Base-by-base conservation (phyloP, 2,329 filamentous ascomycete genomes). In the Aureobasidium sp. region DNA sequence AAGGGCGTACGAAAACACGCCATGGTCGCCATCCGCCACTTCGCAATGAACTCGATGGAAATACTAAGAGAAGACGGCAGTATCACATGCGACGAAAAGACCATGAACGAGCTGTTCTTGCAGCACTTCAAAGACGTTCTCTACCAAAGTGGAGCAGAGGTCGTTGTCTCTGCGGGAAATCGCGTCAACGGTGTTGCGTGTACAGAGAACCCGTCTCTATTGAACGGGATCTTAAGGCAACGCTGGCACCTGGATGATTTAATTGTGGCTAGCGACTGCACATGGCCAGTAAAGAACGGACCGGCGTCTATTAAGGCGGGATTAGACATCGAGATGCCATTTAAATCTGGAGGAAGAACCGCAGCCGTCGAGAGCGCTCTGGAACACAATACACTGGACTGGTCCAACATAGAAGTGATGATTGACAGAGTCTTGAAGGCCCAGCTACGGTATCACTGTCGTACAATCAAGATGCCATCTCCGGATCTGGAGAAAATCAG, bases 11-110 rank as follows among this genome's bases (percentile, higher is more conserved):
- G 42, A 25, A 54, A 27, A 38, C 51, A 65, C 31, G 62, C 33
- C 62, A 75, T 75, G 73, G 70, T 73, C 13, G 74, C 72, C 64
- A 71, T 75, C 16, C 74, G 74, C 66, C 74, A 75, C 53, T 75
- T 69, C 43, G 74, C 73, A 25, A 60, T 75, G 33, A 75, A 75
- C 64, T 75, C 73, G 11, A 75, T 75, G 72, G 73, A 75, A 58
- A 74, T 71, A 62, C 68, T 72, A 3, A 67, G 74, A n/a, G 74
- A 75, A 63, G 64, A 64, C 4, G 71, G 75, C 5, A 70, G 74
- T 59, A 73, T 76, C 11, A 48, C 66, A 31, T 63, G 74, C 31
- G 72, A 74, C 10, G 72, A 74, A 27, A 66, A 66, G 13, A 68
- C 69, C 6, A 62, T 76, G 48, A 71, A 73, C 47, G 73, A 76